A percentile compares a stretch with the other conserved stretches of the same genome.
These are phyloP conservation scores for Amniculicola lignicola DNA, from an alignment of 495 filamentous ascomycete genomes.

Conservation along the genomic window DNA sequence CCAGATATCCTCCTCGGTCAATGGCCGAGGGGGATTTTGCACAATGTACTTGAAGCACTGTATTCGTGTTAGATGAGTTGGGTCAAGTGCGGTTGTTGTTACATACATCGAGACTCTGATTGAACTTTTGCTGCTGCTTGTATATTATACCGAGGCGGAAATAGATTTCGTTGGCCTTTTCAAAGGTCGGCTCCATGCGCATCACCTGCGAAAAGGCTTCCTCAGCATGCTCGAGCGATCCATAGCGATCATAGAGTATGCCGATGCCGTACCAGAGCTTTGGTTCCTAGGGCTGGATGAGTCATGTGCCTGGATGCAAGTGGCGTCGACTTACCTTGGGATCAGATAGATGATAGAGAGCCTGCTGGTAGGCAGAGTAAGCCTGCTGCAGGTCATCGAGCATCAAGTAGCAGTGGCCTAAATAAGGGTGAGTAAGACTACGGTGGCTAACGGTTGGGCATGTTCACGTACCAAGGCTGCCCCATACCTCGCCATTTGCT, in stretches of 20 bases:
- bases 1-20: conserved; percentile 99
- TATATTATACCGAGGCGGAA: conserved; percentile 98
- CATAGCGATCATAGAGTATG: conserved; percentile 95
- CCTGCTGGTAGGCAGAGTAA: conserved; percentile 96
- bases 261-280: conserved; percentile 99
- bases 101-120: conserved; percentile 82
- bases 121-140: conserved; percentile 96
- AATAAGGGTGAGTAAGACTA: not conserved
- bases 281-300: conserved; percentile 65
- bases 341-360: conserved; percentile 87
- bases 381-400: conserved; percentile 98
- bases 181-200: conserved; percentile 96
- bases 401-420: conserved; percentile 96
- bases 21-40: conserved; percentile 81
- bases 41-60: conserved; percentile 99
- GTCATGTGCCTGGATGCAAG: conserved; percentile 6
- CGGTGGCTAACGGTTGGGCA: not conserved
- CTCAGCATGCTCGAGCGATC: conserved; percentile 94
- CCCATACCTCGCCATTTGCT: conserved; percentile 93
- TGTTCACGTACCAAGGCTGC: conserved; percentile 69
- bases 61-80: conserved; percentile 9
- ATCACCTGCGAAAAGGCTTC: conserved; percentile 99
- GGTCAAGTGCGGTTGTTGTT: not conserved
- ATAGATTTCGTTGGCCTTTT: conserved; percentile 99
- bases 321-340: conserved; percentile 69